These are phyloP conservation scores for Pyrenula aspistea DNA, from an alignment of 495 filamentous ascomycete species.

Conservation along the genomic window DNA sequence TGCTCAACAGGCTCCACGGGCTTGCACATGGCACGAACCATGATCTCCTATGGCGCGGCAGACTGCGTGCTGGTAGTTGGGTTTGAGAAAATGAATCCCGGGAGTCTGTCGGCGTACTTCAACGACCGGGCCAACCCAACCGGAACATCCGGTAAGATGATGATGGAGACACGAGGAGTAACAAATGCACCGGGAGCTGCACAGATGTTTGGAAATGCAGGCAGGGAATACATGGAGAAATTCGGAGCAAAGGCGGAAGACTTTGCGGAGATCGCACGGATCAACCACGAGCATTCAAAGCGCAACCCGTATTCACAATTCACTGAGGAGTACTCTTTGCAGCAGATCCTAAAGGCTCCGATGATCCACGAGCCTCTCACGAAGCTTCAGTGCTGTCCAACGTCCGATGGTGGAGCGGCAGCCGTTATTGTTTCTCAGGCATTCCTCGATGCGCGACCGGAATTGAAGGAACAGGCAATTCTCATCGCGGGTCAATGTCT, in stretches of 20 bases:
- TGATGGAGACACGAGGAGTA: conserved; percentile 66
- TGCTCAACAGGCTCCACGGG: conserved; percentile 90
- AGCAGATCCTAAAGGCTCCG: conserved; percentile 66
- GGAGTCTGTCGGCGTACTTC: conserved; percentile 68
- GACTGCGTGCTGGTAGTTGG: conserved; percentile 86
- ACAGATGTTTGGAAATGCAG: conserved; percentile 94
- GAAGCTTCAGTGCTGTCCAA: conserved; percentile 75
- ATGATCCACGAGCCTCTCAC: conserved; percentile 75
- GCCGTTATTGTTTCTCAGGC: conserved; percentile 79
- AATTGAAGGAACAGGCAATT: conserved; percentile 68
- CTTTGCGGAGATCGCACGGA: conserved; percentile 89
- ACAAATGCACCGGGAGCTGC: conserved; percentile 75
- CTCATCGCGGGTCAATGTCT: conserved; percentile 80
- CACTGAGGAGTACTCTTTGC: conserved; percentile 76
- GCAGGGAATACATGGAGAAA: conserved; percentile 92
- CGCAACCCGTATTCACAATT: conserved; percentile 97
- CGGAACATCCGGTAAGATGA: conserved; percentile 60
- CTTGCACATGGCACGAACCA: conserved; percentile 66
- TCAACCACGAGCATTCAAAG: conserved; percentile 85
- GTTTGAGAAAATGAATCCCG: conserved; percentile 96
- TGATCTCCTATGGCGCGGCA: conserved; percentile 68
- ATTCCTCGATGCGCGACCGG: conserved; percentile 78
- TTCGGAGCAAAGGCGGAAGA: conserved; percentile 77
- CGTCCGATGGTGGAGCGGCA: conserved; percentile 83
- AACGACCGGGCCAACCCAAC: conserved; percentile 70